Evolutionary conservation across 2,329 filamentous ascomycete species (phyloP), one percentile per base, ranked within the genome.

Genomic region (Cordyceps fumosorosea): DNA sequence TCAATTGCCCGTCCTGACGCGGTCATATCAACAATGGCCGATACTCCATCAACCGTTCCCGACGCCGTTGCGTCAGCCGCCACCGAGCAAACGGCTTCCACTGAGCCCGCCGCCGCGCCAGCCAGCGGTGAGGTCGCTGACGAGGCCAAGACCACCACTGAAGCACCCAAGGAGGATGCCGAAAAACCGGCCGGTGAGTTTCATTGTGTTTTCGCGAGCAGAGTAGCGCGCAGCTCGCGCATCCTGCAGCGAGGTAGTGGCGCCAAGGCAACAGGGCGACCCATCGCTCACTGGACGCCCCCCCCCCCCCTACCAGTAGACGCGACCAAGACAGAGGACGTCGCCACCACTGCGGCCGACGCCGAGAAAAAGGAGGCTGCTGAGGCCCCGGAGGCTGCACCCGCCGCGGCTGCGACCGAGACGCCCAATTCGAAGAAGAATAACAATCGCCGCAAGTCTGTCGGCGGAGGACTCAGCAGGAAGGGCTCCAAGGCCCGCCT

Each of bases 401-500:
- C 65, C 16, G 63, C 66, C 52, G 69, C 69, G 32, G 73, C 74
- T 53, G 68, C 72, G 62, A 71, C 70, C 45, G 72, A 72, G 24
- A 70, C 76, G n/a, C 69, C 76, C 47, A 72, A 72, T 32, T 71
- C 72, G 67, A 79, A 76, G 68, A 72, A 74, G 63, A 62, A 62
- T 2, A 82, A 62, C 3, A 82, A 80, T 77, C 82, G 82, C 72
- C 89, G 91, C 78, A 95, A 95, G 82, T 96, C 91, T 26, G 81
- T 80, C 48, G 83, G 82, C 50, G 81, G 88, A 24, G 75, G 93
- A 74, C 80, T 92, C 65, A 95, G 86, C 79, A 91, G 89, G 79
- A 96, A 95, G 81, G 89, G 87, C 72, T 93, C 90, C 54, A 88
- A 87, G 77, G 81, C 83, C 65, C 87, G 88, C 71, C 81, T 89